Evolutionary conservation across 2,329 filamentous ascomycete genomes (phyloP).

Genomic region (Rutstroemia sp.): DNA sequence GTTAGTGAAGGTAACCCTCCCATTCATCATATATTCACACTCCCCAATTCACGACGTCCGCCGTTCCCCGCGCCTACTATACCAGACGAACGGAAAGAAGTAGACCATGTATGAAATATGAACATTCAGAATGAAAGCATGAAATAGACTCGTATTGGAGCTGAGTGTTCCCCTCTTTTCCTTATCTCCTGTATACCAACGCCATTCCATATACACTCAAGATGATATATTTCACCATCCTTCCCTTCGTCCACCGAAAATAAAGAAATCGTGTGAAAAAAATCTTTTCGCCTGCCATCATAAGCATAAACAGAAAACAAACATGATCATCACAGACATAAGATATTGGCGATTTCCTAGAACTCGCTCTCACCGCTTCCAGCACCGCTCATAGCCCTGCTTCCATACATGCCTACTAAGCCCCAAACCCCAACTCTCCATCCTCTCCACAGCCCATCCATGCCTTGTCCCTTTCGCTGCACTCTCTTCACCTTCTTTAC

Average conservation of each 20-base stretch:
- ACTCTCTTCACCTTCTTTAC: slow-evolving; percentile 14
- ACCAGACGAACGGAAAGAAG: too few relatives aligned
- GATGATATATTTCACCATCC: neutral
- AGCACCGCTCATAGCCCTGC: slow-evolving; percentile 24
- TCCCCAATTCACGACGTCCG: too few relatives aligned
- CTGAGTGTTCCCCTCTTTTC: neutral
- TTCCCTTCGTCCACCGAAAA: neutral
- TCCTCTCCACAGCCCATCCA: slow-evolving; percentile 48
- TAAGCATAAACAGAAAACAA: neutral
- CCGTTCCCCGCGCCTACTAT: too few relatives aligned
- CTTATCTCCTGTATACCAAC: neutral
- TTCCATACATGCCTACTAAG: slow-evolving; percentile 46
- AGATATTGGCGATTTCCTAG: slow-evolving; percentile 7
- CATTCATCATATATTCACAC: too few relatives aligned
- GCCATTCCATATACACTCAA: neutral
- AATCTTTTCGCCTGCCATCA: neutral
- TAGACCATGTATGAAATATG: too few relatives aligned
- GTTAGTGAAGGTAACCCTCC: too few relatives aligned
- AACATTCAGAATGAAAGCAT: too few relatives aligned
- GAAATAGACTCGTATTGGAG: neutral
- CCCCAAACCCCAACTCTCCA: slow-evolving; percentile 53
- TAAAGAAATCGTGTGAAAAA: neutral
- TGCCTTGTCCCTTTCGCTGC: slow-evolving; percentile 40
- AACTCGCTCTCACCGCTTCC: slow-evolving; percentile 27
- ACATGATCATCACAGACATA: neutral